Base-by-base conservation (phyloP, 2,329 filamentous ascomycete genomes). In the Diaporthe sp. region DNA sequence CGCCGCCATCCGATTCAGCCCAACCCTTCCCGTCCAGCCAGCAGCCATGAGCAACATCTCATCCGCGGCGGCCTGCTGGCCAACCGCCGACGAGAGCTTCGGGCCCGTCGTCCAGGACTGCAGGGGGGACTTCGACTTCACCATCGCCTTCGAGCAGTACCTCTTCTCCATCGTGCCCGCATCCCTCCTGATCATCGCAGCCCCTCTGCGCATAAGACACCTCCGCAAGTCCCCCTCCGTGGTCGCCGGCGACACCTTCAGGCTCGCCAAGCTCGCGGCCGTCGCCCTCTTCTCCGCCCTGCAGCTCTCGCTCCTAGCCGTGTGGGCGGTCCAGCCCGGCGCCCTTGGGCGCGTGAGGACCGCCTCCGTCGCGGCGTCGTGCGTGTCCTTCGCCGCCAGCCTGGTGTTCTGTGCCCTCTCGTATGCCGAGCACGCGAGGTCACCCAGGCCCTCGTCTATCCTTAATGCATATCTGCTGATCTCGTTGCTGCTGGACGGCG, bases 71-170 rank as follows among this genome's bases (percentile, higher is more conserved):
- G 72, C 66, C 55, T 74, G 72, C 72, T 74, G 69, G 47, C 72
- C 72, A 25, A 74, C 72, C 47, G 67, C 75, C 3, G 81, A 83
- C 4, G 81, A 85, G 50, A 84, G 89, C 17, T 85, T 87, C 67
- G 83, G 81, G 22, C 83, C 88, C 50, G 85, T 87, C 75, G 33
- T 68, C 33, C 80, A 85, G 30, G 85, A 87, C 77, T 82, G 85
- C 28, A 81, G 84, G 52, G 47, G 64, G 3, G 80, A 85, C 22
- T 87, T 87, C 72, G 89, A 91, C 78, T 86, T 89, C 61, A 87
- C 86, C 3, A 80, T 90, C 19, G 84, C 86, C n/a, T 83, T 90
- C 61, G 82, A 85, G 75, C 82, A 84, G 33, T 81, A 80, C 40
- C 77, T 84, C 61, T 80, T 85, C 52, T 77, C 81, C 47, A 78